Percentiles rank a stretch among this genome's conserved stretches.
phyloP scores from a whole-genome alignment of 2,329 filamentous ascomycete genomes.

The Parasarocladium wereldwijsianum region DNA sequence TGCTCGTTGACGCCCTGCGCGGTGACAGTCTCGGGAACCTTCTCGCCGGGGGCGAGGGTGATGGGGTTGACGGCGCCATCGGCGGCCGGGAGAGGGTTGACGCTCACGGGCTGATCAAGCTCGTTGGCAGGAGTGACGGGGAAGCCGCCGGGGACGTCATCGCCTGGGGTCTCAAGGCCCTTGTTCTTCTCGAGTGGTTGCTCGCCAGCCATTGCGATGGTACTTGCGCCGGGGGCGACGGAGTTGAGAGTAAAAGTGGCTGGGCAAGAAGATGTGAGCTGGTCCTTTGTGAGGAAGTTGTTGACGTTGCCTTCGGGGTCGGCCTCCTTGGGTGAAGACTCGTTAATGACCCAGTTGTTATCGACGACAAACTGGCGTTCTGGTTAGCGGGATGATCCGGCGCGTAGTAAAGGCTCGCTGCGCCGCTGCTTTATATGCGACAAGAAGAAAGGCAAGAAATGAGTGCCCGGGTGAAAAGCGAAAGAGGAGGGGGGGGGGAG shows the following conservation, averaged over 20 bases:
- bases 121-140: slow-evolving; percentile 53
- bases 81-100: slow-evolving; percentile 49
- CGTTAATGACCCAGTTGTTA: slow-evolving; percentile 76
- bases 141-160: slow-evolving; percentile 29
- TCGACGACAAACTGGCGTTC: slow-evolving; percentile 98
- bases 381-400: no score
- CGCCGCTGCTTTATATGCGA: no score
- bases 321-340: slow-evolving; percentile 64
- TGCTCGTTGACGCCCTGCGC: slow-evolving; percentile 55
- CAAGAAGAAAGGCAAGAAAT: slow-evolving; percentile 7
- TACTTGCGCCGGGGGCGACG: slow-evolving; percentile 56
- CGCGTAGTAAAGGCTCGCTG: no score
- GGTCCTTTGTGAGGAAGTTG: slow-evolving; percentile 71
- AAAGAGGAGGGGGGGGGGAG: slow-evolving; percentile 4
- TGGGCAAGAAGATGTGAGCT: slow-evolving; percentile 39
- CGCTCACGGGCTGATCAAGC: slow-evolving; percentile 35
- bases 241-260: slow-evolving; percentile 46
- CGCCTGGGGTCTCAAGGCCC: slow-evolving; percentile 15
- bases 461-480: background rate
- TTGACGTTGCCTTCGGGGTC: slow-evolving; percentile 79
- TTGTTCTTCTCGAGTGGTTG: slow-evolving; percentile 37
- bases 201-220: slow-evolving; percentile 46
- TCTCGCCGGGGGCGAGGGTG: slow-evolving; percentile 63
- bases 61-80: slow-evolving; percentile 64
- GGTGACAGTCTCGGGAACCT: slow-evolving; percentile 57